These are phyloP conservation scores for Spizellomyces punctatus DNA, from an alignment of 192 early-diverging fungal species.

Conservation along the genomic window DNA sequence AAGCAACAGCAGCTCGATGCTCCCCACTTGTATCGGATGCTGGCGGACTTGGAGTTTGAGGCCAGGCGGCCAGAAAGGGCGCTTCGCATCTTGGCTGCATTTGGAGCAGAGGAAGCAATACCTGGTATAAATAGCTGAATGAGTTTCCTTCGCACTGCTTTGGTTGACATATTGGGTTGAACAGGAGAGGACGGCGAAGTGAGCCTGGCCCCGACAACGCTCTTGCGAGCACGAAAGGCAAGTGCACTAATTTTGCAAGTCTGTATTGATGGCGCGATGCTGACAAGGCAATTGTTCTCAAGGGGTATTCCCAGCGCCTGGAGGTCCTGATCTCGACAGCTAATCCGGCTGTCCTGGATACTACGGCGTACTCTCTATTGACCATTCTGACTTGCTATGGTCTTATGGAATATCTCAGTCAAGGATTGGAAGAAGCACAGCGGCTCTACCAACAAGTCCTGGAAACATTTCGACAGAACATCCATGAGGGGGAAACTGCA, in stretches of 20 bases:
- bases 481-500: background rate
- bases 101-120: constrained; percentile 25
- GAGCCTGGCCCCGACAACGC: constrained; percentile 2
- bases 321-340: constrained; percentile 2
- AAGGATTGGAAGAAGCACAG: constrained; percentile 22
- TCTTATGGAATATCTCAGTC: constrained; percentile 31
- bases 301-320: constrained; percentile 8
- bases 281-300: no score
- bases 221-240: constrained; percentile 11
- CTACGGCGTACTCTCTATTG: background rate
- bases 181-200: no score
- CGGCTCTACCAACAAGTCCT: constrained; percentile 16
- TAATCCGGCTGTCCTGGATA: background rate
- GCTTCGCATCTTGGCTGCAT: constrained; percentile 18
- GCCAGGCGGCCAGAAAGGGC: background rate
- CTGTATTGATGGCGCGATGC: no score
- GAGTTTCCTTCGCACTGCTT: no score
- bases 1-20: constrained; percentile 27
- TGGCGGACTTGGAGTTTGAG: constrained; percentile 11
- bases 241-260: no score
- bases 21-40: constrained; percentile 31
- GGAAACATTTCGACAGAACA: constrained; percentile 1
- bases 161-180: no score
- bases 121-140: background rate
- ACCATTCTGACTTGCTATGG: constrained; percentile 26